phyloP scores from a whole-genome alignment of 768 basidiomycete species.

The Galerina marginata region DNA sequence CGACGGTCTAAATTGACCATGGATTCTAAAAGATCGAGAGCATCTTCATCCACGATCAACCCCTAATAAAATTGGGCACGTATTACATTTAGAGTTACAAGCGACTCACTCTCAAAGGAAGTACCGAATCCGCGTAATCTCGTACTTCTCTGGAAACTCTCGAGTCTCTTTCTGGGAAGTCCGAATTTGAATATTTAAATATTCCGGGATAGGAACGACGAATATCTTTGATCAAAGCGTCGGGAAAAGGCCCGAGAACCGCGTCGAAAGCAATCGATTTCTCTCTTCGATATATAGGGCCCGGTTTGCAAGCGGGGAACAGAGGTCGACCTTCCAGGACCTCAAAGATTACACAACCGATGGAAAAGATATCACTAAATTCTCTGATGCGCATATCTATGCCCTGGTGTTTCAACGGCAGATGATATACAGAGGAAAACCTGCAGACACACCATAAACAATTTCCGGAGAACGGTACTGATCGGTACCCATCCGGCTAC shows the following conservation, averaged over 20 bases:
- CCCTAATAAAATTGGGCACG: neutral
- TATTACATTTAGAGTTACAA: no score
- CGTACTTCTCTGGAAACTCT: neutral
- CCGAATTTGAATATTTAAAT: neutral
- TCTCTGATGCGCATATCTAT: neutral
- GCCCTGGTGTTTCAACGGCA: no score
- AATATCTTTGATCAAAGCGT: neutral
- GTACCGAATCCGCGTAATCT: neutral
- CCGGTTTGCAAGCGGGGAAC: neutral
- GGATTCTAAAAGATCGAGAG: neutral
- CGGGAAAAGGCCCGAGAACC: neutral
- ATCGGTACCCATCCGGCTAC: neutral
- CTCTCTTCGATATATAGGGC: neutral
- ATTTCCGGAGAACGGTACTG: neutral
- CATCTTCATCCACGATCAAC: neutral
- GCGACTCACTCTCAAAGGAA: neutral
- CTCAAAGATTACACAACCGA: neutral
- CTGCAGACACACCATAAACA: neutral
- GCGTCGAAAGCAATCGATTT: neutral
- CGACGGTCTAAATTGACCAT: neutral
- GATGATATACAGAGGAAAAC: no score
- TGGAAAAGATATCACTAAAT: neutral
- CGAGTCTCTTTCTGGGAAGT: neutral
- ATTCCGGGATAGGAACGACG: neutral
- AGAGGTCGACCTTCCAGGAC: neutral